Base-by-base conservation (phyloP, 805 yeast species). In the Ogataea siamensis region DNA sequence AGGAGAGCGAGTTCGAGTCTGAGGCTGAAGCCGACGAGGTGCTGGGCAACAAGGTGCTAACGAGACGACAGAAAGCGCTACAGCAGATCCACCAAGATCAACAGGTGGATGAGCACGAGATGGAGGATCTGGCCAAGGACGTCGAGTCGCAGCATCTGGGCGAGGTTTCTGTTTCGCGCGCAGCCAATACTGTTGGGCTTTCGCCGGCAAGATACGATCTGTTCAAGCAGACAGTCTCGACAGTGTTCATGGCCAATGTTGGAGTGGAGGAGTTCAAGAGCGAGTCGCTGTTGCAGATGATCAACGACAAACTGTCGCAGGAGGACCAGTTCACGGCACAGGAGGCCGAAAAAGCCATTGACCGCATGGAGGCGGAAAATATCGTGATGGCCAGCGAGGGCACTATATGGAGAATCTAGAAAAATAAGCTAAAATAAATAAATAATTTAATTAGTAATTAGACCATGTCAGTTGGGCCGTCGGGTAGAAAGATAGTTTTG, bases 401-500 rank as follows among this genome's bases (percentile, higher is more conserved):
- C 19, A 64, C 64, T 44, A 67, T 74, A 14, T 74, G 73, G 71
- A 67, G 67, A 53, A 67, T 72, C 28, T 63, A 40, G 12, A 17
- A 24, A 19, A 28, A 11, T 22, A 16, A 12, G 5, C 22, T 7
- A 24, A 22, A 22, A 28, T 21, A 29, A 11, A 28, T n/a, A 24
- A 15, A 12, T 25, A 11, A 18, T 14, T 15, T 14, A 22, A 33
- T 11, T 13, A 18, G 17, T 27, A 21, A 11, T 28, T 13, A 28
- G n/a, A n/a, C n/a, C n/a, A n/a, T 29, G 21, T 29, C 21, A 12
- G 22, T 29, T 12, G 32, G 32, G 32, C 34, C 34, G 10, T 31
- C 34, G 10, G 95, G 95, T 0, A 68, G 82, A 32, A 77, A 75
- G 49, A 81, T 87, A 42, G 62, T 87, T 15, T 78, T 85, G 40